These are phyloP conservation scores for Albatrellus sp. DNA, from an alignment of 1,284 basidiomycete species.

Conservation along the genomic window DNA sequence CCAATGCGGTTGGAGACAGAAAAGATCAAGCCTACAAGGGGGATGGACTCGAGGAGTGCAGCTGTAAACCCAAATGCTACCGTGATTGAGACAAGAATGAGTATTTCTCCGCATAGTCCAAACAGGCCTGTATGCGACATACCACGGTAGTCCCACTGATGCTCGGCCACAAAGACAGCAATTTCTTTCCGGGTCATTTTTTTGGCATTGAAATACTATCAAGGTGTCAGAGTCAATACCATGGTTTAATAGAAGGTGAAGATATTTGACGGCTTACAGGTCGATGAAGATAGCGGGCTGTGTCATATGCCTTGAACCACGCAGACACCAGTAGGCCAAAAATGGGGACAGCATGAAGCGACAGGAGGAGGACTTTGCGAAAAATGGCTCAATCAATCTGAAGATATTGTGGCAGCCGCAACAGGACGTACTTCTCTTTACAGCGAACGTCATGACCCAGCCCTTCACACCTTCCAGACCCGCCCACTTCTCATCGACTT, in stretches of 20 bases:
- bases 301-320: slow-evolving; percentile 55
- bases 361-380: slow-evolving; percentile 19
- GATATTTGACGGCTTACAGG: slow-evolving; percentile 31
- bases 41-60: slow-evolving; percentile 65
- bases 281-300: slow-evolving; percentile 58
- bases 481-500: slow-evolving; percentile 16
- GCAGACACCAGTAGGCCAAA: slow-evolving; percentile 55
- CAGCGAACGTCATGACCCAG: slow-evolving; percentile 32
- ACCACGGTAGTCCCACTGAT: slow-evolving; percentile 80
- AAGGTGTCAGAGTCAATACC: not conserved
- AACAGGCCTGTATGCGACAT: not conserved
- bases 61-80: slow-evolving; percentile 75
- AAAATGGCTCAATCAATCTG: slow-evolving; percentile 31
- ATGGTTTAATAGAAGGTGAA: not conserved
- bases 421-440: slow-evolving; percentile 15
- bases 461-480: slow-evolving; percentile 19
- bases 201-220: slow-evolving; percentile 72
- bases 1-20: slow-evolving; percentile 79
- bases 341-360: slow-evolving; percentile 61
- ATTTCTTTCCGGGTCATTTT: slow-evolving; percentile 61
- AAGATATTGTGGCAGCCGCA: not conserved
- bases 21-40: slow-evolving; percentile 69
- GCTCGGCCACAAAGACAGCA: slow-evolving; percentile 72
- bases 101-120: too few relatives aligned
- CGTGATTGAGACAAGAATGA: not conserved